Conservation (phyloP, 441 rosid species). For the Brassica balearica region DNA sequence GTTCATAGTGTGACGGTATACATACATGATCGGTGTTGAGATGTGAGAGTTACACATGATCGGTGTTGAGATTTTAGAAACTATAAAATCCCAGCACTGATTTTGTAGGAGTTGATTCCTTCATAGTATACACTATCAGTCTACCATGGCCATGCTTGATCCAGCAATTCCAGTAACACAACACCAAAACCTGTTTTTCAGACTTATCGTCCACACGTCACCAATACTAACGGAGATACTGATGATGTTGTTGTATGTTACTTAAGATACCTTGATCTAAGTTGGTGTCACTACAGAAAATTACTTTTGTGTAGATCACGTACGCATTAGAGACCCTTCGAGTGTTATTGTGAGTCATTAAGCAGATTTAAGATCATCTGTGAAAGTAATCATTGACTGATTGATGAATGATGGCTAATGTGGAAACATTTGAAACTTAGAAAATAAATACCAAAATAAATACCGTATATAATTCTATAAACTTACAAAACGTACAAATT, state of each 20-base stretch:
- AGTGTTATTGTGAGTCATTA: background rate
- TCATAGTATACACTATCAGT: background rate
- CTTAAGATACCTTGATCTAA: background rate
- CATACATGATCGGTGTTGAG: background rate
- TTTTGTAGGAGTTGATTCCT: background rate
- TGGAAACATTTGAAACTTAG: background rate
- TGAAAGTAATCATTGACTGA: background rate
- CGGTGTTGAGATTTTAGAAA: background rate
- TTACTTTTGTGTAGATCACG: background rate
- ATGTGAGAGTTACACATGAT: too few relatives aligned
- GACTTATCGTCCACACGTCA: background rate
- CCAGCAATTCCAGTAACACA: background rate
- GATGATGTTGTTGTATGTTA: background rate
- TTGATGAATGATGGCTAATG: background rate
- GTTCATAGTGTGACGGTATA: background rate
- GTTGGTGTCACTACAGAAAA: background rate
- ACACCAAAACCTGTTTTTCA: background rate
- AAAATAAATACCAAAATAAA: background rate
- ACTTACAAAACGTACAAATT: background rate
- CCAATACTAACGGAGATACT: background rate
- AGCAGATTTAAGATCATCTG: background rate
- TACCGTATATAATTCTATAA: background rate
- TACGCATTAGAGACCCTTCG: background rate
- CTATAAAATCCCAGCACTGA: background rate
- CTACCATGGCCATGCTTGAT: background rate